Conservation (phyloP, 2,329 filamentous ascomycete species). For the Trichoderma brevicompactum region DNA sequence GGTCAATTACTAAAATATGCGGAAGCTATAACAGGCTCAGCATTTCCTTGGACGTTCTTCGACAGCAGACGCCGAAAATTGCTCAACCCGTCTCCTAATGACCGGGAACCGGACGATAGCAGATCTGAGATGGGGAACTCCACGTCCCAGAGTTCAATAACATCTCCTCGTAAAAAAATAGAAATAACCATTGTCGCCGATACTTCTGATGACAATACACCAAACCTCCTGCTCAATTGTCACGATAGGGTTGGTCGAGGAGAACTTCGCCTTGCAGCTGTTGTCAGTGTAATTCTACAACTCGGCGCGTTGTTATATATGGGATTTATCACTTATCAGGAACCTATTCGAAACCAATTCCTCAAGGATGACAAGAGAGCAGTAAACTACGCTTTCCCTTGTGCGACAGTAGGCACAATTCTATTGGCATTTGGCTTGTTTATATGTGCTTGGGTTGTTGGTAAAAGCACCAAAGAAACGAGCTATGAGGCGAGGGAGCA, state of each 20-base stretch:
- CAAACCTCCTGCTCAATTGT: constrained; percentile 18
- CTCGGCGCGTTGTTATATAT: constrained; percentile 1
- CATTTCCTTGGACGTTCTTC: too few species aligned
- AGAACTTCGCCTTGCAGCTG: not conserved
- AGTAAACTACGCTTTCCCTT: constrained; percentile 35
- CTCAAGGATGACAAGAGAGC: constrained; percentile 10
- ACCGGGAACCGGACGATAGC: too few species aligned
- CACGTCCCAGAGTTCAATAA: too few species aligned
- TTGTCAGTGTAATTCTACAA: not conserved
- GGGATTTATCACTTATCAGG: not conserved
- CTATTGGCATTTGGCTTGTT: constrained; percentile 38
- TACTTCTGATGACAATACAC: not conserved
- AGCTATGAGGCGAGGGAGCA: constrained; percentile 21
- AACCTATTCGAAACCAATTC: not conserved
- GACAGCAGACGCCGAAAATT: too few species aligned
- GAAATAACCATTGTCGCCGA: not conserved
- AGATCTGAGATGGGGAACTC: too few species aligned
- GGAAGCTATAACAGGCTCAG: too few species aligned
- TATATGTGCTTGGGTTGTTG: constrained; percentile 41
- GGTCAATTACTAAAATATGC: not conserved
- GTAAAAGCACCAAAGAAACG: constrained; percentile 38
- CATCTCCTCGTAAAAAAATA: too few species aligned
- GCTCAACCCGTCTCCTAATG: too few species aligned
- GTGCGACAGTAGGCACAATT: constrained; percentile 37
- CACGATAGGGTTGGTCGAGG: not conserved